Evolutionary conservation across 1,284 basidiomycete genomes (phyloP).

Genomic region (Takashimella tepidaria): DNA sequence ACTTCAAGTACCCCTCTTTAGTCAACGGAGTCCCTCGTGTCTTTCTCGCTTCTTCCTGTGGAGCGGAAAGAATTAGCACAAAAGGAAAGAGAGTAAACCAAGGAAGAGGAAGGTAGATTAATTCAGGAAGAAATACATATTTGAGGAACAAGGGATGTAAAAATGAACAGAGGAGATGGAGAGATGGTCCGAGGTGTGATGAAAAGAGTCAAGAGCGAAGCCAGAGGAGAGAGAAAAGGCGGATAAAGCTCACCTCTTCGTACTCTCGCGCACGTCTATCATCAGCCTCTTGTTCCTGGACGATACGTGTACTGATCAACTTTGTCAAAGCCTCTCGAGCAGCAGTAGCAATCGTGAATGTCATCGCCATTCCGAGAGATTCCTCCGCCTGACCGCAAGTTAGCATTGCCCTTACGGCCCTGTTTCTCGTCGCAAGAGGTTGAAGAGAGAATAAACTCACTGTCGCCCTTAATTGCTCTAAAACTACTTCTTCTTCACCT

Average conservation of each 20-base stretch:
- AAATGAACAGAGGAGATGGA: no score
- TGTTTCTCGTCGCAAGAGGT: no score
- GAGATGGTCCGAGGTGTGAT: no score
- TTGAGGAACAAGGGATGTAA: no score
- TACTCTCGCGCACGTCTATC: constrained; percentile 64
- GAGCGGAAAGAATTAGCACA: no score
- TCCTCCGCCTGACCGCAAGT: constrained; percentile 67
- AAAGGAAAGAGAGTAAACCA: no score
- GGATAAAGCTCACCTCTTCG: constrained; percentile 62
- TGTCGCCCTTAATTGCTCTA: constrained; percentile 59
- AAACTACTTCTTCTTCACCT: constrained; percentile 57
- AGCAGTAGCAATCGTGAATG: constrained; percentile 85
- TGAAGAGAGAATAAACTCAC: no score
- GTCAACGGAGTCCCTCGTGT: constrained; percentile 90
- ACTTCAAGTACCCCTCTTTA: constrained; percentile 67
- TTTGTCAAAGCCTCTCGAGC: constrained; percentile 70
- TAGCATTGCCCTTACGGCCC: no score
- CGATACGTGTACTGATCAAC: constrained; percentile 59
- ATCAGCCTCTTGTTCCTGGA: constrained; percentile 59
- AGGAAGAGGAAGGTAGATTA: no score
- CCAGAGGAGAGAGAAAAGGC: no score
- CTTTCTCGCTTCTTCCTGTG: constrained; percentile 76
- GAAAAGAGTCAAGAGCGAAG: no score
- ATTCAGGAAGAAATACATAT: no score
- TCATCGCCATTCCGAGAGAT: constrained; percentile 95